Base-by-base conservation (phyloP, 1,139 yeast species). In the Sugiyamaella grinbergsii region DNA sequence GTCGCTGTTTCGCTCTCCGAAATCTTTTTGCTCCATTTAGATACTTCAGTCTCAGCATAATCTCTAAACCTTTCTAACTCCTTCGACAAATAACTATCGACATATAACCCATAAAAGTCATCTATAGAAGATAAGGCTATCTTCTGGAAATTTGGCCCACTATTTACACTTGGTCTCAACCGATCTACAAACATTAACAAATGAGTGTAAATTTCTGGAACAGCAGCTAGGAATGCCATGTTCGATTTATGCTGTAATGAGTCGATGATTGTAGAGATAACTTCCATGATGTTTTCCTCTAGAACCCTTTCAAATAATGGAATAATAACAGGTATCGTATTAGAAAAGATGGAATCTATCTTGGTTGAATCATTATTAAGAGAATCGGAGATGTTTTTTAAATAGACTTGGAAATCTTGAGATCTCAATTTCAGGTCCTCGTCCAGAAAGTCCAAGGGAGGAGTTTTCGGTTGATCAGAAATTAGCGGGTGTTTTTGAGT, bases 401-500 rank as follows among this genome's bases (percentile, higher is more conserved):
- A 53, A 62, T 61, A 62, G 52, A 59, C 47, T 33, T 56, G 58
- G 23, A 62, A 60, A 57, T 65, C 59, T 62, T 64, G 54, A 54
- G 61, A 49, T 61, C 72, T 57, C 62, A 73, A 59, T 61, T 71
- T 50, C 5, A 43, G 20, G 8, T 38, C 32, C 58, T 52, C 42
- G 16, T 42, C 44, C 63, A 70, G 6, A 61, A 54, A 61, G 54
- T 48, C 49, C 8, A 43, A 15, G 1, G 54, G 47, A n/a, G 48
- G 45, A 18, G 47, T 46, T 8, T 40, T 37, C 5, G 46, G 43
- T 13, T 42, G 36, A 38, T 42, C 43, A 24, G 55, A 56, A 32
- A 69, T 73, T 53, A 72, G 74, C 57, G 68, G 74, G 61, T 72
- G 73, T 66, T 71, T 76, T 41, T 78, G 77, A 38, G 72, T 68